phyloP scores from a whole-genome alignment of 345 rosid species.

The Cochlearia excelsa region DNA sequence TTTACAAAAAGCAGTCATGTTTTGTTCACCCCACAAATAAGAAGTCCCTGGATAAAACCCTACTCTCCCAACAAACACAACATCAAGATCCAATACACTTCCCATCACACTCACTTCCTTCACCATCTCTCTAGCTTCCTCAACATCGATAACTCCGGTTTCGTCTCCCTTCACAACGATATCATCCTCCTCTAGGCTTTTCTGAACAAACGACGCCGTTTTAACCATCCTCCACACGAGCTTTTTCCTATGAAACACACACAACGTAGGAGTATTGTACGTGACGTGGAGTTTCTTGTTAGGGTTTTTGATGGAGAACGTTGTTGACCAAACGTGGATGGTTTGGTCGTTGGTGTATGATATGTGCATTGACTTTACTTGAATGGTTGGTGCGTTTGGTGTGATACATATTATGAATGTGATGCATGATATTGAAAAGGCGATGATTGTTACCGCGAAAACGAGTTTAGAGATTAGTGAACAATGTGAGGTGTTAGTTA shows the following conservation, averaged over 20 bases:
- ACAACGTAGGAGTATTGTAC: slow-evolving; percentile 14
- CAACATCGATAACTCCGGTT: slow-evolving; percentile 16
- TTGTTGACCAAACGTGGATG: slow-evolving; percentile 23
- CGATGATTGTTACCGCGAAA: not conserved
- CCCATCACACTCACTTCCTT: slow-evolving; percentile 18
- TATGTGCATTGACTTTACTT: slow-evolving; percentile 21
- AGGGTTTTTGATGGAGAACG: slow-evolving; percentile 27
- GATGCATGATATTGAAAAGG: not conserved
- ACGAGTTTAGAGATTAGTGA: slow-evolving; percentile 2
- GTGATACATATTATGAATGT: slow-evolving; percentile 19
- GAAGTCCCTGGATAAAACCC: slow-evolving; percentile 29
- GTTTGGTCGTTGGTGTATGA: not conserved
- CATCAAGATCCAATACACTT: slow-evolving; percentile 4
- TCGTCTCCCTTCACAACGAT: slow-evolving; percentile 18
- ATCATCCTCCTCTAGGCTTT: slow-evolving; percentile 15
- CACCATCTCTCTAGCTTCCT: slow-evolving; percentile 5
- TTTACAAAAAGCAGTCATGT: slow-evolving; percentile 31
- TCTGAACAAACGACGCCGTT: slow-evolving; percentile 6
- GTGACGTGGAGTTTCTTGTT: slow-evolving; percentile 19
- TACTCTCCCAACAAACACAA: slow-evolving; percentile 20
- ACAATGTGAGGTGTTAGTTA: slow-evolving; percentile 19
- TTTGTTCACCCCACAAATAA: slow-evolving; percentile 23
- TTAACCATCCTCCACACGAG: slow-evolving; percentile 3
- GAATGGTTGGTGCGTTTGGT: slow-evolving; percentile 25
- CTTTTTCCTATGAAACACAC: slow-evolving; percentile 9